A percentile compares a stretch with the other conserved stretches of the same genome.
Conservation (phyloP, 257 asterid species). For the Eustoma russellianum region DNA sequence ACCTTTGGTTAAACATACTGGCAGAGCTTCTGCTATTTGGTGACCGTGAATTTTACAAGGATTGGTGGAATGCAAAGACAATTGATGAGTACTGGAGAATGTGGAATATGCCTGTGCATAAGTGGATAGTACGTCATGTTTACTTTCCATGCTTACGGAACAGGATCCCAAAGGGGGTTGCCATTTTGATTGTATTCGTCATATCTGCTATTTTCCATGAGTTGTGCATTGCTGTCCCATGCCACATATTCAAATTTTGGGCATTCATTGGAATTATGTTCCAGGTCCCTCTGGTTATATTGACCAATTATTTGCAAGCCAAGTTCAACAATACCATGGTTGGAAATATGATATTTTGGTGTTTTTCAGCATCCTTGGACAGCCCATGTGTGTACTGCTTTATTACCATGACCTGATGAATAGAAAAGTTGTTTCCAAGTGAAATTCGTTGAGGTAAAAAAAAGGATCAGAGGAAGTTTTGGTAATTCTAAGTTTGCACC, state of each 20-base stretch:
- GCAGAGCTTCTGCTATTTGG: constrained; percentile 93
- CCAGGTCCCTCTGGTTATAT: constrained; percentile 89
- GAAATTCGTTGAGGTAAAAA: too few species aligned
- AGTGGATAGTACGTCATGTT: constrained; percentile 97
- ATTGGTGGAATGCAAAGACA: constrained; percentile 99
- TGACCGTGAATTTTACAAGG: constrained; percentile 98
- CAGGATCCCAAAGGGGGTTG: constrained; percentile 84
- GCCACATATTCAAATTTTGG: constrained; percentile 95
- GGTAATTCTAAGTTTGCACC: too few species aligned
- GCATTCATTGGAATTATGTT: constrained; percentile 87
- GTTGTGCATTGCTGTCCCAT: constrained; percentile 95
- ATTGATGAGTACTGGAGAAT: constrained; percentile 92
- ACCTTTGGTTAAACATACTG: constrained; percentile 96
- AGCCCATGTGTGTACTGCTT: constrained; percentile 83
- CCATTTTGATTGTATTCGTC: constrained; percentile 68
- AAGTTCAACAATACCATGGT: constrained; percentile 91
- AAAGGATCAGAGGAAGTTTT: too few species aligned
- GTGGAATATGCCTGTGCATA: constrained; percentile 99
- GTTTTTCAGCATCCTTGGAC: constrained; percentile 88
- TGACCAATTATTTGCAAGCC: constrained; percentile 73
- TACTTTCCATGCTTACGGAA: constrained; percentile 86
- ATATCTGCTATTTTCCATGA: constrained; percentile 96
- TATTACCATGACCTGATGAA: constrained; percentile 95
- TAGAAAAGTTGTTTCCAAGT: constrained; percentile 28
- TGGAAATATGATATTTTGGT: constrained; percentile 97